These are phyloP conservation scores for Scleromitrula shiraiana DNA, from an alignment of 2,329 filamentous ascomycete species.

Conservation along the genomic window DNA sequence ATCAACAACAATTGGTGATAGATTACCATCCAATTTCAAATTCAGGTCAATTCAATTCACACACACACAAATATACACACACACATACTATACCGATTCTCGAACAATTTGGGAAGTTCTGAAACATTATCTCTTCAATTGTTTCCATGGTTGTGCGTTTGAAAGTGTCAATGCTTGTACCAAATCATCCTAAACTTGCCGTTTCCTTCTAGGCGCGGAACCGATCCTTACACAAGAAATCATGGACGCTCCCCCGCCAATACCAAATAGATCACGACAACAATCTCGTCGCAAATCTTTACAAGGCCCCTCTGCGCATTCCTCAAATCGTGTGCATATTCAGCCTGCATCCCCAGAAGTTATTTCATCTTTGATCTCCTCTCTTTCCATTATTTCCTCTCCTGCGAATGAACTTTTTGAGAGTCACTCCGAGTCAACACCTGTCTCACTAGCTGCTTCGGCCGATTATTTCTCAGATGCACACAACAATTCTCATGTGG, in stretches of 20 bases:
- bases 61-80: neutral
- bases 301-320: slow-evolving; percentile 22
- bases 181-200: slow-evolving; percentile 15
- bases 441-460: slow-evolving; percentile 35
- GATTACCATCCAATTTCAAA: neutral
- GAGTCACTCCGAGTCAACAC: slow-evolving; percentile 22
- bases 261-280: slow-evolving; percentile 23
- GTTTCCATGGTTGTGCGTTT: slow-evolving; percentile 17
- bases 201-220: slow-evolving; percentile 8
- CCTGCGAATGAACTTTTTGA: slow-evolving; percentile 66
- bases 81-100: too few relatives aligned
- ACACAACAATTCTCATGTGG: slow-evolving; percentile 16
- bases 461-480: slow-evolving; percentile 16
- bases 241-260: slow-evolving; percentile 26
- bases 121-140: slow-evolving; percentile 20
- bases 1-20: neutral
- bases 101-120: slow-evolving; percentile 13
- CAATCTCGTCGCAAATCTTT: slow-evolving; percentile 26
- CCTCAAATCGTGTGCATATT: slow-evolving; percentile 26
- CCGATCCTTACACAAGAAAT: slow-evolving; percentile 16
- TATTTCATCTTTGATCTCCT: slow-evolving; percentile 63
- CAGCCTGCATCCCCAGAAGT: slow-evolving; percentile 50
- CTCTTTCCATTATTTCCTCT: slow-evolving; percentile 57
- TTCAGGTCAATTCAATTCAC: neutral
- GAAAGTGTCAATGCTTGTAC: slow-evolving; percentile 22